Percentiles rank a stretch among this genome's conserved stretches.
These are phyloP conservation scores for Ophiostoma tasmaniense DNA, from an alignment of 2,329 filamentous ascomycete genomes.

Conservation along the genomic window DNA sequence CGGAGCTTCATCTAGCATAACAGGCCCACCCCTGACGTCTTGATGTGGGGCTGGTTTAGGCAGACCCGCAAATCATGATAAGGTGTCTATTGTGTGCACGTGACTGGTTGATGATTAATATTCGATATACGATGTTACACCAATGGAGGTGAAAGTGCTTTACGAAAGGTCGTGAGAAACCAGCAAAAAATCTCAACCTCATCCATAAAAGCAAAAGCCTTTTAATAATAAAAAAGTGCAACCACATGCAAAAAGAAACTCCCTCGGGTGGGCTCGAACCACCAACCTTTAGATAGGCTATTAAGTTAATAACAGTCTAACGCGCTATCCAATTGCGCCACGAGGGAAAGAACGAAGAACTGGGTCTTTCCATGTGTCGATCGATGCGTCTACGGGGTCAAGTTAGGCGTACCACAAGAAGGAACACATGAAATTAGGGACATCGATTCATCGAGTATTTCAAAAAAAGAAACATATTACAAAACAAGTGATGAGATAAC, in stretches of 20 bases:
- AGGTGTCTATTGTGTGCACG: not conserved
- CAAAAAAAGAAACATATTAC: no score
- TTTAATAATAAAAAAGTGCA: not conserved
- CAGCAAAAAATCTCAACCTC: no score
- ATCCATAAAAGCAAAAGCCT: no score
- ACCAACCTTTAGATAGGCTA: conserved; percentile 9
- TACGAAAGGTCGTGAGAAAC: not conserved
- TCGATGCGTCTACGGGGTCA: not conserved
- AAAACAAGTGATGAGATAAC: no score
- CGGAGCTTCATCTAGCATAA: not conserved
- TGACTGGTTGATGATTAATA: not conserved
- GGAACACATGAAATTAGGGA: not conserved
- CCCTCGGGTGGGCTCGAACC: conserved; percentile 9
- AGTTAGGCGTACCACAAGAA: not conserved
- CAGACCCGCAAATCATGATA: not conserved
- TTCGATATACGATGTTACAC: not conserved
- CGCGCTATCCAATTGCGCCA: conserved; percentile 9
- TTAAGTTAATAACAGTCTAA: conserved; percentile 7
- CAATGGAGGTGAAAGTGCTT: not conserved
- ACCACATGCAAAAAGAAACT: not conserved
- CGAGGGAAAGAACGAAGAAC: not conserved
- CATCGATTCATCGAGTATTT: no score
- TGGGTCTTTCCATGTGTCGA: conserved; percentile 1
- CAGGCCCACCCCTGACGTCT: not conserved
- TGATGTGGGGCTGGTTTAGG: not conserved